Conservation (phyloP, 2,329 filamentous ascomycete species). For the Endoconidiophora polonica region DNA sequence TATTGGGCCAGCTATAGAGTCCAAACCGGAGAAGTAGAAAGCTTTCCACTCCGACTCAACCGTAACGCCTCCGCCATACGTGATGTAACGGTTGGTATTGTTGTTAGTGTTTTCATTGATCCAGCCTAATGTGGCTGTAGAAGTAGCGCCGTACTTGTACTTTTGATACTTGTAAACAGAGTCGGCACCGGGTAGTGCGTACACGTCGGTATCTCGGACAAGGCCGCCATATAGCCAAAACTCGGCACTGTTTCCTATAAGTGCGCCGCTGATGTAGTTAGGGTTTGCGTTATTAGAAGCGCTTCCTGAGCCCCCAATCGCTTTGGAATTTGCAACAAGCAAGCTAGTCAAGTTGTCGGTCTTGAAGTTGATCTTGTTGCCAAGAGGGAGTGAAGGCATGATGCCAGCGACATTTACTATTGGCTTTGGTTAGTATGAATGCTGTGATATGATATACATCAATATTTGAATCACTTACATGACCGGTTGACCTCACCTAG, state of each 20-base stretch:
- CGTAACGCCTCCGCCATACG: slow-evolving; percentile 45
- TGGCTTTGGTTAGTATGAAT: not conserved
- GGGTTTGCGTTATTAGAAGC: slow-evolving; percentile 35
- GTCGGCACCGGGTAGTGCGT: slow-evolving; percentile 25
- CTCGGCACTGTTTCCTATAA: slow-evolving; percentile 47
- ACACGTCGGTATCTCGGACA: slow-evolving; percentile 20
- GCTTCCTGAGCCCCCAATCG: slow-evolving; percentile 28
- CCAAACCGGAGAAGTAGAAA: slow-evolving; percentile 54
- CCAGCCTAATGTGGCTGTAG: slow-evolving; percentile 30
- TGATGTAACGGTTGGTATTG: slow-evolving; percentile 41
- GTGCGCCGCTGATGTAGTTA: slow-evolving; percentile 43
- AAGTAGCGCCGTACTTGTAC: slow-evolving; percentile 33
- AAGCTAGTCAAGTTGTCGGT: slow-evolving; percentile 30
- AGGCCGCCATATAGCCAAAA: slow-evolving; percentile 50
- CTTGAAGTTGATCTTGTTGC: slow-evolving; percentile 21
- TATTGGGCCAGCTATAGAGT: slow-evolving; percentile 34
- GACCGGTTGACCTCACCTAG: slow-evolving; percentile 19
- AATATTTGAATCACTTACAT: slow-evolving; percentile 22
- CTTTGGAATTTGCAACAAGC: slow-evolving; percentile 32
- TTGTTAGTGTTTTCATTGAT: slow-evolving; percentile 24
- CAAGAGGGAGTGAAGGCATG: slow-evolving; percentile 43
- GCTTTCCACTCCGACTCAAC: slow-evolving; percentile 54
- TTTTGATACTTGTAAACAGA: slow-evolving; percentile 33
- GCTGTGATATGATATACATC: not conserved
- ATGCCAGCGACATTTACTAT: slow-evolving; percentile 35